Evolutionary conservation across 768 basidiomycete genomes (phyloP).

Genomic region (Tephrocybe sp.): DNA sequence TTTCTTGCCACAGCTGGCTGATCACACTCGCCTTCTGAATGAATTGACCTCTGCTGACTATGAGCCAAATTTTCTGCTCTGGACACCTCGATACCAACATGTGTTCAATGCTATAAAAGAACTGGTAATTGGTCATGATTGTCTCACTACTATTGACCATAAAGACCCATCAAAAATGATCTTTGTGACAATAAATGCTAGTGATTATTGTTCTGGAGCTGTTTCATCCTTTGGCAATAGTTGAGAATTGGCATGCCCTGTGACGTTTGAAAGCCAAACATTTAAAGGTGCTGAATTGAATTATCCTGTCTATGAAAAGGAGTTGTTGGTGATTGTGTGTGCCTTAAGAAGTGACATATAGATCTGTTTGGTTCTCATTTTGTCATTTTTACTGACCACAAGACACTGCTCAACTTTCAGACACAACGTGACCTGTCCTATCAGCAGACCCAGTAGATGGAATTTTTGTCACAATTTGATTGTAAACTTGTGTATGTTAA

Average conservation of each 20-base stretch:
- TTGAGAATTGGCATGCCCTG: constrained; percentile 9
- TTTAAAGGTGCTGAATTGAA: constrained; percentile 9
- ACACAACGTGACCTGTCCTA: constrained; percentile 26
- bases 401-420: constrained; percentile 28
- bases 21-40: not conserved
- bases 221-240: not conserved
- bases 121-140: constrained; percentile 21
- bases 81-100: constrained; percentile 18
- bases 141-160: constrained; percentile 27
- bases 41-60: not conserved
- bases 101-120: constrained; percentile 28
- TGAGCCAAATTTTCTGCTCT: constrained; percentile 14
- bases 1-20: constrained; percentile 22
- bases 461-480: constrained; percentile 33
- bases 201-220: not conserved
- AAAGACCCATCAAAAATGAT: constrained; percentile 21
- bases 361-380: constrained; percentile 21
- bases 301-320: constrained; percentile 26
- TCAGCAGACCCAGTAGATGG: constrained; percentile 28
- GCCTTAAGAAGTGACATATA: constrained; percentile 25
- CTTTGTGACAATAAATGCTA: constrained; percentile 27
- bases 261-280: constrained; percentile 5
- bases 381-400: constrained; percentile 34
- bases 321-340: constrained; percentile 32
- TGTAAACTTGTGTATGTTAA: constrained; percentile 28